These are phyloP conservation scores for Hansenula sp. DNA, from an alignment of 1,139 yeast species.

Conservation along the genomic window DNA sequence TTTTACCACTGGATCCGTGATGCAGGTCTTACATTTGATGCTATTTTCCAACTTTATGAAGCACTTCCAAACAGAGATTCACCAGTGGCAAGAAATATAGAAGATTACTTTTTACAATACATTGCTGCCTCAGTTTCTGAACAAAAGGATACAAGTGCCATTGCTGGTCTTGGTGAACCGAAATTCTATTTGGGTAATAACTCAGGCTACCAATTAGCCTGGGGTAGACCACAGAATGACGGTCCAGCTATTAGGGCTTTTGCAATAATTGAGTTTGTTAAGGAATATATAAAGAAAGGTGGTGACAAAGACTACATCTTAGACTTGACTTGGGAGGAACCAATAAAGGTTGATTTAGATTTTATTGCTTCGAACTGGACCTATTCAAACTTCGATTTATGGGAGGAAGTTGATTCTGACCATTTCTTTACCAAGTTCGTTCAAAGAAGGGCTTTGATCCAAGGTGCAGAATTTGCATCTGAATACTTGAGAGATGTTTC, in stretches of 20 bases:
- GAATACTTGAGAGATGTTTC: slow-evolving; percentile 38
- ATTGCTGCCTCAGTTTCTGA: slow-evolving; percentile 49
- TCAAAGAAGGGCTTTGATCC: slow-evolving; percentile 60
- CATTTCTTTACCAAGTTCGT: slow-evolving; percentile 75
- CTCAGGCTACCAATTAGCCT: slow-evolving; percentile 49
- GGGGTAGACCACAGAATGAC: slow-evolving; percentile 95
- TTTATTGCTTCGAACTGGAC: slow-evolving; percentile 62
- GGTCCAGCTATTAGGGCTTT: slow-evolving; percentile 81
- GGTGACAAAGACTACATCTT: slow-evolving; percentile 22
- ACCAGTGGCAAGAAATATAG: slow-evolving; percentile 35
- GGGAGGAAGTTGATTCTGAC: slow-evolving; percentile 77
- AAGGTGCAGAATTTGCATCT: slow-evolving; percentile 37
- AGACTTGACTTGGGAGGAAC: slow-evolving; percentile 38
- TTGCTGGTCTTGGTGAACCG: slow-evolving; percentile 78
- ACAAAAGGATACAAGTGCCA: slow-evolving; percentile 48
- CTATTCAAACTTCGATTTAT: slow-evolving; percentile 68
- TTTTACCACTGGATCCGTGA: slow-evolving; percentile 87
- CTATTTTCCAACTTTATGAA: slow-evolving; percentile 42
- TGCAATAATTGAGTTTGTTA: slow-evolving; percentile 54
- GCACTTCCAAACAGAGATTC: slow-evolving; percentile 27
- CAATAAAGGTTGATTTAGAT: slow-evolving; percentile 64
- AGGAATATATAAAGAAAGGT: slow-evolving; percentile 27
- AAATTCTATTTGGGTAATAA: slow-evolving; percentile 64
- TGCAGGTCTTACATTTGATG: slow-evolving; percentile 70
- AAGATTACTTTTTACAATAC: slow-evolving; percentile 36